Conservation (phyloP, 768 basidiomycete genomes). For the Tubosaeta sp. region DNA sequence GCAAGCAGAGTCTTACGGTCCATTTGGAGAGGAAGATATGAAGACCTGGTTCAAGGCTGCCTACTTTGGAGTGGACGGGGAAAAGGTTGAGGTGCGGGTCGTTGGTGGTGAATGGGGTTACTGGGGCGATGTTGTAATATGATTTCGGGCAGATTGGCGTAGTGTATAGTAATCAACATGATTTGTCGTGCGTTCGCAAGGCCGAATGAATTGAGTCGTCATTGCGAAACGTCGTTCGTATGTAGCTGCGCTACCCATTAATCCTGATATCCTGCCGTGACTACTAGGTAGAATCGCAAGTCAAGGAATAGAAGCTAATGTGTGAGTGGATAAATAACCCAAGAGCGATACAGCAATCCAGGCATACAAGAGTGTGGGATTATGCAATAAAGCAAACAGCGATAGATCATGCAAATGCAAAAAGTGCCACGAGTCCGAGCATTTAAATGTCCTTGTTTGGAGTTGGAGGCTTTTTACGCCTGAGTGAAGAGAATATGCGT, state of each 20-base stretch:
- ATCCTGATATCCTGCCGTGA: constrained; percentile 16
- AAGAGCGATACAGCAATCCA: constrained; percentile 17
- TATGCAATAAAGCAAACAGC: constrained; percentile 15
- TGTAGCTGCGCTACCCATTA: constrained; percentile 11
- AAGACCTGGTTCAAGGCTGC: constrained; percentile 72
- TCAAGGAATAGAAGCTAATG: constrained; percentile 7
- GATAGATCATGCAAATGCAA: constrained; percentile 20
- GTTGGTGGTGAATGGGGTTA: constrained; percentile 68
- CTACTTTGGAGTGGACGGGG: constrained; percentile 76
- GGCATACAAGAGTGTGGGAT: constrained; percentile 17
- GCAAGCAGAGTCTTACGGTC: constrained; percentile 64
- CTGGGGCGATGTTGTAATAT: constrained; percentile 65
- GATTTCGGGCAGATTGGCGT: constrained; percentile 10
- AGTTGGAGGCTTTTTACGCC: constrained; percentile 32
- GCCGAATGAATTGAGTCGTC: background rate
- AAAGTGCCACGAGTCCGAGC: background rate
- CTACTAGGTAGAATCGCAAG: constrained; percentile 7
- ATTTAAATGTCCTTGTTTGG: constrained; percentile 23
- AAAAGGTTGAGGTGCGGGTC: constrained; percentile 69
- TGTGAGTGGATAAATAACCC: constrained; percentile 22
- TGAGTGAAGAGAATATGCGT: constrained; percentile 28
- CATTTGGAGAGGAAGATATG: constrained; percentile 78
- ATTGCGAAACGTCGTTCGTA: background rate
- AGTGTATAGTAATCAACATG: constrained; percentile 9
- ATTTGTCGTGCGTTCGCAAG: no score